These are phyloP conservation scores for Comarum palustre DNA, from an alignment of 306 rosid genomes.

Conservation along the genomic window DNA sequence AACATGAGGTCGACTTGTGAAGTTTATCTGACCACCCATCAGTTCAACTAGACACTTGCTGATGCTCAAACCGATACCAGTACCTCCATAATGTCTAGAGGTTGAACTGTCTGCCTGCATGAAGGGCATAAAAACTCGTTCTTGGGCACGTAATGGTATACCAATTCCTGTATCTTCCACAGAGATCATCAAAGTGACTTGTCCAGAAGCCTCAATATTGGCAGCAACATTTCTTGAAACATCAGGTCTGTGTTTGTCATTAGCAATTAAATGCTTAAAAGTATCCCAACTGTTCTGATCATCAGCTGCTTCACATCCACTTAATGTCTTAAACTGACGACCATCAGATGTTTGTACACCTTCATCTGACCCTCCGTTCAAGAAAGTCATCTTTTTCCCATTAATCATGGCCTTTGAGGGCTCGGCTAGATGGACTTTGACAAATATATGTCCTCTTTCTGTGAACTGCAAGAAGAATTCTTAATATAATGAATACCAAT, in stretches of 20 bases:
- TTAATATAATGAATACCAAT: conserved; percentile 23
- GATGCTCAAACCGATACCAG: conserved; percentile 97
- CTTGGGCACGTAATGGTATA: conserved; percentile 82
- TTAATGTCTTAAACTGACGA: conserved; percentile 60
- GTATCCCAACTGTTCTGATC: conserved; percentile 81
- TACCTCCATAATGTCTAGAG: conserved; percentile 91
- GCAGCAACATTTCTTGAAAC: conserved; percentile 35
- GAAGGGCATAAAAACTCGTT: conserved; percentile 84
- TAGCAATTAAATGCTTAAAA: conserved; percentile 60
- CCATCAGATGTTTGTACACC: conserved; percentile 39
- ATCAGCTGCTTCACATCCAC: conserved; percentile 90
- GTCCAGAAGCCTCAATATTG: conserved; percentile 46
- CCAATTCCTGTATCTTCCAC: conserved; percentile 98
- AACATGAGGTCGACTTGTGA: conserved; percentile 66
- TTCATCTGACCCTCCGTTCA: conserved; percentile 61
- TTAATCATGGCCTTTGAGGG: conserved; percentile 38
- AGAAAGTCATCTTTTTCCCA: conserved; percentile 43
- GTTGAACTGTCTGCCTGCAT: conserved; percentile 99
- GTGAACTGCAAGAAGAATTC: conserved; percentile 72
- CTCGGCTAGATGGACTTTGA: conserved; percentile 77
- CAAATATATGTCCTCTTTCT: conserved; percentile 89
- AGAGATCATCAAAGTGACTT: conserved; percentile 69
- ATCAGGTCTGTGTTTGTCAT: conserved; percentile 56
- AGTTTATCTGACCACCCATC: conserved; percentile 88
- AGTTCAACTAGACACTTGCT: conserved; percentile 92